Base-by-base conservation (phyloP, 2,329 filamentous ascomycete genomes). In the Alternaria brassicicola region DNA sequence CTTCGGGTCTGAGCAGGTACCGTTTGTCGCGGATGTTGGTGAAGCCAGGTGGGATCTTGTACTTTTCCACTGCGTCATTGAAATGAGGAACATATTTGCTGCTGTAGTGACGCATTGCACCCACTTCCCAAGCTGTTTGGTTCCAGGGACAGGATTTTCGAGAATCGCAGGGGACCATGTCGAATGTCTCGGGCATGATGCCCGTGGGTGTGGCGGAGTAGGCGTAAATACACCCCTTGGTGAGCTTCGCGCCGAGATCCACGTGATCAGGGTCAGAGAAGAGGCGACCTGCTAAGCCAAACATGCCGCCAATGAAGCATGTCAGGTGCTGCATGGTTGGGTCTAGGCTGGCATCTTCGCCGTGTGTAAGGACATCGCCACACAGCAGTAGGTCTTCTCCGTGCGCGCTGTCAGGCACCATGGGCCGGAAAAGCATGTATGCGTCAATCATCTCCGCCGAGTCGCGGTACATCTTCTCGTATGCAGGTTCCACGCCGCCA, bases 231-330 rank as follows among this genome's bases (percentile, higher is more conserved):
- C 86, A 88, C 15, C 85, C 86, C 58, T 86, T 82, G 0, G 85
- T 87, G 25, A 88, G 77, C 67, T 86, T 84, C 47, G 79, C 78
- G 21, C 84, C 86, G 38, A 88, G 80, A 1, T 82, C 78, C 59
- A 88, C 75, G 64, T 88, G 83, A 10, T 75, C 72, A 2, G 82
- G 74, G 17, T 83, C 75, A 13, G 80, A 75, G 69, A 87, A 87
- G 3, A 87, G 70, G 61, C 83, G 84, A 39, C 85, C 83, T 6
- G 84, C 86, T 1, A 88, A 74, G 0, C 80, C 86, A 61, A 86
- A 84, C 85, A 88, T 88, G 42, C 85, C 86, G 13, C 86, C 86
- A 4, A 83, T 79, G 68, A 87, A 88, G 72, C 86, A 88, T 10
- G 80, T 82, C 4, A 88, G 78, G 72, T 88, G 86, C 43, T 85